Conservation (phyloP, 225 moss, liverwort and hornwort species). For the Marchantia paleacea region DNA sequence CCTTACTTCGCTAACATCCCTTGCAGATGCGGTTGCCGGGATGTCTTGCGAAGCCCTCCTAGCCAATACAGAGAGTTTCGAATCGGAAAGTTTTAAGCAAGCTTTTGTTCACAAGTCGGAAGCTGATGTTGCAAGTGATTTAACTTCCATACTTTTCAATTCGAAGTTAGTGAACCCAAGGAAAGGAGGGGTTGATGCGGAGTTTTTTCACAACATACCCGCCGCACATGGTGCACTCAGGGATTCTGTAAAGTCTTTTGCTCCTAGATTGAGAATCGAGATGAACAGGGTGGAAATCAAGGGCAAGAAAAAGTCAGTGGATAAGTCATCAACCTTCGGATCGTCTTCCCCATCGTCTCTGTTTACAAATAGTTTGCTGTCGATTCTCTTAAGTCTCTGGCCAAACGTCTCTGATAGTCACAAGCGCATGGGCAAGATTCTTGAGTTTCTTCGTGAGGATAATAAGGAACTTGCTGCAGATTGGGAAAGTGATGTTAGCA, state of each 20-base stretch:
- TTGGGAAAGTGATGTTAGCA: not conserved
- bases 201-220: conserved; percentile 29
- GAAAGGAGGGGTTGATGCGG: conserved; percentile 37
- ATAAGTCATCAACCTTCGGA: not conserved
- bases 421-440: conserved; percentile 19
- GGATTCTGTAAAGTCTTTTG: conserved; percentile 29
- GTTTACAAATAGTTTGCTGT: conserved; percentile 25
- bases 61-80: conserved; percentile 40
- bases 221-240: conserved; percentile 37
- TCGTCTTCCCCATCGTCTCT: conserved; percentile 10
- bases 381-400: conserved; percentile 28
- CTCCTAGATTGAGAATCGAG: conserved; percentile 35
- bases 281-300: conserved; percentile 32
- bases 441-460: conserved; percentile 16
- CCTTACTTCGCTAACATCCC: conserved; percentile 15
- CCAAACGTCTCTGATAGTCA: conserved; percentile 18
- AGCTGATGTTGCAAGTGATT: conserved; percentile 45
- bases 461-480: not conserved
- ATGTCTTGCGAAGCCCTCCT: conserved; percentile 50
- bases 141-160: conserved; percentile 39
- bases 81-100: conserved; percentile 31
- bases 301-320: conserved; percentile 4
- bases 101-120: conserved; percentile 33
- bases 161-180: conserved; percentile 42
- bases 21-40: conserved; percentile 39